Base-by-base conservation (phyloP, 768 basidiomycete genomes). In the Hygrocybe punicea region DNA sequence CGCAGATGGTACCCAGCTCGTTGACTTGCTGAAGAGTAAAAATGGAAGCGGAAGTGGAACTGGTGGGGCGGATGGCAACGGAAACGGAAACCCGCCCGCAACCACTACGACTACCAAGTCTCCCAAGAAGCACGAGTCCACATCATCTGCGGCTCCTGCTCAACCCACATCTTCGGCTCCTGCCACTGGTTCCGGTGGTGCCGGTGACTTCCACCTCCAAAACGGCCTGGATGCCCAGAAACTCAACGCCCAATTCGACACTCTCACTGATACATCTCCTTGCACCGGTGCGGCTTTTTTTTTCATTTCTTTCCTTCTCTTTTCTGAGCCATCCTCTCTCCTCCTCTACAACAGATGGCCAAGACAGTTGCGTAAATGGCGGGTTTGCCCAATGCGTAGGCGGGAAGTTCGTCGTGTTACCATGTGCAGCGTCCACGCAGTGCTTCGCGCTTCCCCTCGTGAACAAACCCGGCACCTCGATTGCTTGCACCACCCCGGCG, bases 381-480 rank as follows among this genome's bases (percentile, higher is more conserved):
- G 67, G 64, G 4, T 83, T 83, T 56, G 83, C 82, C 19, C 81
- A 83, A 61, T 84, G 82, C 57, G 76, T 76, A 24, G 65, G 61
- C n/a, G 80, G 79, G n/a, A 69, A 74, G 56, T 83, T 81, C 52
- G 73, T 66, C 1, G 52, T 72, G 14, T 74, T 72, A 0, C 53
- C 62, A 0, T 84, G 82, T 55, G 65, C 67, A 63, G 73, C 29
- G 70, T 67, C 4, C 84, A 82, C 51, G 73, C 73, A 29, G 81
- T 81, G 4, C 76, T 84, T 47, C 82, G 81, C 81, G 4, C 76
- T 84, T 47, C 82, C 83, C 23, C 74, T 84, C 23, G 81, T 84
- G 55, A 81, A 82, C 69, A 72, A 68, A 29, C 55, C 75, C 10
- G 83, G 82, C 40, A 83, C 82, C 8, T 79, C 77, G 6, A 71